Percentiles rank a stretch among this genome's conserved stretches.
phyloP scores from a whole-genome alignment of 164 flowering plant genomes.

The Magnolia kwangsiensis region DNA sequence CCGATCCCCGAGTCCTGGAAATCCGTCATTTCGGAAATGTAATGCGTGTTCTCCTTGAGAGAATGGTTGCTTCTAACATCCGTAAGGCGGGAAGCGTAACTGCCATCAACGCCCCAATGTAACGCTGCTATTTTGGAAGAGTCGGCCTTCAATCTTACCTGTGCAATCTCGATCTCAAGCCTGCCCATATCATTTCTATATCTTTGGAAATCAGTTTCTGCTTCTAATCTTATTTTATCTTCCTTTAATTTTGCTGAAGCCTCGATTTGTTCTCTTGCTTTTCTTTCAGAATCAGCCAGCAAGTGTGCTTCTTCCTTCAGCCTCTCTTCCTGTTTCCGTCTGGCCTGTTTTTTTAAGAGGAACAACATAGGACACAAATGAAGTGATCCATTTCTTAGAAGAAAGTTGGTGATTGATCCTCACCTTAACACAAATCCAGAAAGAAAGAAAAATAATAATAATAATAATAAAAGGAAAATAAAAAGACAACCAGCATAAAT shows the following conservation, averaged over 20 bases:
- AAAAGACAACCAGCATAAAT: background rate
- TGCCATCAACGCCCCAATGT: conserved; percentile 66
- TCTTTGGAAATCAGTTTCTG: conserved; percentile 57
- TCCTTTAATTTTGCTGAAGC: conserved; percentile 61
- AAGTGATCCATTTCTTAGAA: background rate
- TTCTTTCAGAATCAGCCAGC: conserved; percentile 49
- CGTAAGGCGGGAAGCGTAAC: conserved; percentile 42
- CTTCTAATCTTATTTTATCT: conserved; percentile 52
- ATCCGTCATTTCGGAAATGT: conserved; percentile 25
- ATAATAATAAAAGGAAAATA: background rate
- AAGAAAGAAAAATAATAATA: background rate
- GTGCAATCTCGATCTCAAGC: conserved; percentile 74
- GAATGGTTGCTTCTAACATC: conserved; percentile 26
- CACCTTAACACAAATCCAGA: background rate
- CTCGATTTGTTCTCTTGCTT: conserved; percentile 71
- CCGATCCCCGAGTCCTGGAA: conserved; percentile 30
- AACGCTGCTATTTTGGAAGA: conserved; percentile 93
- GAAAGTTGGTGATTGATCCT: background rate
- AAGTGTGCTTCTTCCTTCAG: conserved; percentile 56
- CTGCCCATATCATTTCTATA: conserved; percentile 58
- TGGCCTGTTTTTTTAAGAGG: conserved; percentile 45
- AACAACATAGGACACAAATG: background rate
- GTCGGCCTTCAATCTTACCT: conserved; percentile 67
- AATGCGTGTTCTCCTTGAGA: conserved; percentile 29
- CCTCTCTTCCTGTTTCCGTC: conserved; percentile 65